These are phyloP conservation scores for Tilletia caries DNA, from an alignment of 1,284 basidiomycete genomes.

Conservation along the genomic window DNA sequence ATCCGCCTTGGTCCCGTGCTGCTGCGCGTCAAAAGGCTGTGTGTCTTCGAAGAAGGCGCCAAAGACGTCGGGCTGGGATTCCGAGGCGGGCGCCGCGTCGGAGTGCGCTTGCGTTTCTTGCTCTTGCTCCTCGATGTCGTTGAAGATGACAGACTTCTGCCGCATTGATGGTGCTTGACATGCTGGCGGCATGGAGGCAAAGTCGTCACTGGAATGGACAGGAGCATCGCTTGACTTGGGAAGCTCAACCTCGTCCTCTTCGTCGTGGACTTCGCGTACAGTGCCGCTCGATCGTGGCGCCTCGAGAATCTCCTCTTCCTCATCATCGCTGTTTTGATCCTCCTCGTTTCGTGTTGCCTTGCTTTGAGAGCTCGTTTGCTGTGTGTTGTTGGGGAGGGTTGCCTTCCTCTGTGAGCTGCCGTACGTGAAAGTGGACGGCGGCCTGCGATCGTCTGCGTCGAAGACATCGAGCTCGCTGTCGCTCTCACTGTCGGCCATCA, in stretches of 20 bases:
- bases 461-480: conserved; percentile 5
- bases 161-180: background rate
- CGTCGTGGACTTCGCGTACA: conserved; percentile 3
- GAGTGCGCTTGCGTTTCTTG: background rate
- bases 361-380: background rate
- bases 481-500: background rate
- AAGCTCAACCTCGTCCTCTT: background rate
- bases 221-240: background rate
- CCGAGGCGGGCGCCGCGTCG: background rate
- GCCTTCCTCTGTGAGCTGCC: conserved; percentile 3
- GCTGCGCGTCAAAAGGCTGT: background rate
- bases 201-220: too few relatives aligned
- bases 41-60: conserved; percentile 9
- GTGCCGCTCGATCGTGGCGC: conserved; percentile 1
- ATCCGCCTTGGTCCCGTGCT: background rate
- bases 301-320: background rate
- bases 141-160: background rate
- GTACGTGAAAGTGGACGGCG: background rate
- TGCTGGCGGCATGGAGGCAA: background rate
- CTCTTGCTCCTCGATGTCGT: background rate
- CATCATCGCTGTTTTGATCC: background rate
- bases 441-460: background rate
- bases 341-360: background rate
- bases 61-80: background rate
- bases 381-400: background rate